Evolutionary conservation across 768 basidiomycete species (phyloP), one percentile per base, ranked within the genome.

Genomic region (Neoboletus brunneissimus): DNA sequence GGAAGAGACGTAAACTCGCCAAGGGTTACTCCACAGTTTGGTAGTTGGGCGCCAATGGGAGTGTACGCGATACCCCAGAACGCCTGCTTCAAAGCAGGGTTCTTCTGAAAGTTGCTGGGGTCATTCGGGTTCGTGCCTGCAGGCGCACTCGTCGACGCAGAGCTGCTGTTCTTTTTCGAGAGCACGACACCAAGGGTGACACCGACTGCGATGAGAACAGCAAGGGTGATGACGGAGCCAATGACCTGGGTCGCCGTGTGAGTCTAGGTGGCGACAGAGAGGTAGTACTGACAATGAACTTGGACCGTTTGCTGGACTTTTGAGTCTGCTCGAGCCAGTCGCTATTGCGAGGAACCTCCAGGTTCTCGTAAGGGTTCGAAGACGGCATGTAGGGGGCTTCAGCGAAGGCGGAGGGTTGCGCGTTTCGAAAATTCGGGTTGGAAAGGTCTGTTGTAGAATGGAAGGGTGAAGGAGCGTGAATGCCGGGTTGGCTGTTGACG

Each of bases 51-150:
- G 40, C 85, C 85, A 20, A 75, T 73, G 10, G 94, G 93, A 1
- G 91, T 93, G 71, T 96, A 96, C 0, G 94, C 94, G 23, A 96
- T 66, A 5, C 89, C 94, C 68, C 87, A 96, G 74, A 97, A 91
- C 0, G 84, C 79, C 60, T 89, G 83, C 58, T 86, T 79, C 48
- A 96, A 73, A 31, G 79, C 78, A 3, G 81, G 50, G 69, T 95
- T 81, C 73, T 86, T 88, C 20, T 73, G 70, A 72, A 95, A 97
- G 18, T 79, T 79, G 71, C 85, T 91, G 4, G 94, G 91, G 70
- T 95, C 89, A 62, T 78, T 83, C 10, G 81, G 74, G 64, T 81
- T 71, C 3, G 76, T 75, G 16, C 70, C 70, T 20, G 23, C 0
- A 15, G 67, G 69, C 0, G 32, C 63, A 16, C 48, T 59, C 11